Evolutionary conservation across 768 basidiomycete genomes (phyloP), one percentile per base, ranked within the genome.

Genomic region (Tricholoma flavovirens): DNA sequence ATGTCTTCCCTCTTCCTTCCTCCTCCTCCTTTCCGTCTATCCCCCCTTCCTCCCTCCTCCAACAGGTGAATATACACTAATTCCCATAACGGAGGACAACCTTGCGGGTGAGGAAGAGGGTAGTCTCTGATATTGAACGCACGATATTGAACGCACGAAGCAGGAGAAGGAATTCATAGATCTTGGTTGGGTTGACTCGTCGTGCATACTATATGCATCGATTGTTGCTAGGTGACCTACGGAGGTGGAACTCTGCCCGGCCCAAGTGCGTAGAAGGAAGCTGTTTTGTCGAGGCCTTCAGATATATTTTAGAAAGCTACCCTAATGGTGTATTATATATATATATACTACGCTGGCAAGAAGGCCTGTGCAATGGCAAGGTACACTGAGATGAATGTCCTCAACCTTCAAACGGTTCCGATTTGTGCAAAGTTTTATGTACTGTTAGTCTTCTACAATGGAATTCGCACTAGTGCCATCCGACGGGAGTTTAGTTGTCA

Each of bases 111-210:
- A 53, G 14, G 52, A 53, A 43, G 52, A 53, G n/a, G 38, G 52
- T n/a, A 53, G 26, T 10, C 38, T 53, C 7, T 32, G 40, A 12
- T 40, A 40, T 12, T 40, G 52, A 6, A 40, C 52, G 24, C 73
- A 78, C 55, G 79, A 84, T 59, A 64, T 74, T 36, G 87, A 88
- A 64, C 77, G 82, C 36, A 75, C 79, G 24, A 78, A 80, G 65
- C 90, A 93, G 67, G 88, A 89, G 64, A 80, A 84, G 45, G 93
- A 94, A 71, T 94, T 93, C 73, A 86, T n/a, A 84, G 77, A 95
- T 96, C 5, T 88, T 88, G 2, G 86, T 96, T 45, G 93, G 93
- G 1, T 87, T 94, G 93, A 95, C 67, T 87, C 86, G 26, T 76
- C 81, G 14, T 92, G 92, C 0, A 92, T 84, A 49, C 66, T 85